Percentiles rank a stretch among this genome's conserved stretches.
These are phyloP conservation scores for Proliferodiscus dingleyae DNA, from an alignment of 2,329 filamentous ascomycete genomes.

Conservation along the genomic window DNA sequence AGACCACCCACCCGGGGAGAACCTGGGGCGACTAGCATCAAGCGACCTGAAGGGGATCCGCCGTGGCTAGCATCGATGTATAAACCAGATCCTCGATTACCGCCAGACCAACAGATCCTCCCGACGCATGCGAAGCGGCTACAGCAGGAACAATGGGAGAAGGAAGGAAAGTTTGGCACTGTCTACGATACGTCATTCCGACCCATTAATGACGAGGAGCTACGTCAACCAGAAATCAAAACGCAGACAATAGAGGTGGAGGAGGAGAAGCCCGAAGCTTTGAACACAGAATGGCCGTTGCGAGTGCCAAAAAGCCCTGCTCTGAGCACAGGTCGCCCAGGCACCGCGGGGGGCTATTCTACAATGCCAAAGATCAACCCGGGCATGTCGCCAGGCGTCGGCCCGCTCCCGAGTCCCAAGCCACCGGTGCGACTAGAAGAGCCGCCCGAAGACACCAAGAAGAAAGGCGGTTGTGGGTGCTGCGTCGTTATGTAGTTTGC, in stretches of 20 bases:
- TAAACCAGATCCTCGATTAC: constrained; percentile 88
- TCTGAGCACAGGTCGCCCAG: constrained; percentile 40
- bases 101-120: constrained; percentile 90
- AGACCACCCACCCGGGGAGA: constrained; percentile 59
- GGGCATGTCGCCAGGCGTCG: constrained; percentile 36
- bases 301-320: constrained; percentile 45
- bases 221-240: constrained; percentile 29
- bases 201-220: constrained; percentile 66
- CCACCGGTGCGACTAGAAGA: constrained; percentile 49
- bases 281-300: constrained; percentile 56
- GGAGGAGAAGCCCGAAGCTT: constrained; percentile 29
- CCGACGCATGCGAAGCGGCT: constrained; percentile 88
- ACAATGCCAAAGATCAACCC: constrained; percentile 32
- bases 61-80: constrained; percentile 95
- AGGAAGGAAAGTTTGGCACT: constrained; percentile 79
- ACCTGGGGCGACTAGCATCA: constrained; percentile 40
- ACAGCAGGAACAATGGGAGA: constrained; percentile 93
- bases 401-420: constrained; percentile 26
- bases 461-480: constrained; percentile 44
- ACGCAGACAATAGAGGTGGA: constrained; percentile 24
- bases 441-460: constrained; percentile 45
- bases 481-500: constrained; percentile 45
- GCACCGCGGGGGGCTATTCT: constrained; percentile 47
- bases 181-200: constrained; percentile 85
- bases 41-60: constrained; percentile 86